Conservation (phyloP, 352 stramenopile genomes). For the Phytopythium delawarense region DNA sequence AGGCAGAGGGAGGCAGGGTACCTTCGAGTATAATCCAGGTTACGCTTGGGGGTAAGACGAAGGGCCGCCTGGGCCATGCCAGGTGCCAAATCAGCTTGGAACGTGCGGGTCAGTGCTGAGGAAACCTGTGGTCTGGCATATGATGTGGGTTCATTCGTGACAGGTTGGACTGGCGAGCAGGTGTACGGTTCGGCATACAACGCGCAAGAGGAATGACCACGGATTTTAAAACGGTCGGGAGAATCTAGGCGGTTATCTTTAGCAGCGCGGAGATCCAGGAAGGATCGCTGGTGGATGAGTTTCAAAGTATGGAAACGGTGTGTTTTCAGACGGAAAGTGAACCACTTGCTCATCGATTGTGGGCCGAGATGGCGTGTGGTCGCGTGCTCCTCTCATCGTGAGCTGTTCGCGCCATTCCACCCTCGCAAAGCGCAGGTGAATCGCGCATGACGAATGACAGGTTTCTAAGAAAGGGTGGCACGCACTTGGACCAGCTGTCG, state of each 20-base stretch:
- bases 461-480: neutral
- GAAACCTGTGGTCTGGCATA: slow-evolving; percentile 5
- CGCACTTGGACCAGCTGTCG: neutral
- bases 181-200: slow-evolving; percentile 12
- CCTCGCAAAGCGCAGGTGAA: neutral
- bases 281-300: neutral
- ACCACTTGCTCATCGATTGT: too few relatives aligned
- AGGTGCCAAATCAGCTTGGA: slow-evolving; percentile 3
- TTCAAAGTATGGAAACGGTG: neutral
- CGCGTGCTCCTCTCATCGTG: too few relatives aligned
- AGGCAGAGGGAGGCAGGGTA: neutral
- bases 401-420: neutral
- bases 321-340: neutral
- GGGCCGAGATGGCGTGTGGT: neutral
- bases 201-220: neutral
- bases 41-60: neutral
- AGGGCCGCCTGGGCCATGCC: neutral
- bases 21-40: neutral
- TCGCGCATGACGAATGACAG: neutral
- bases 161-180: neutral
- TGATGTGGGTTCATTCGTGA: neutral
- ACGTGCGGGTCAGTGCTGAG: neutral
- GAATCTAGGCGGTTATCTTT: neutral
- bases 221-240: neutral
- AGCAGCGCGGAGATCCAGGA: neutral